Conservation (phyloP, 2,329 filamentous ascomycete species). For the Fusarium luffae region DNA sequence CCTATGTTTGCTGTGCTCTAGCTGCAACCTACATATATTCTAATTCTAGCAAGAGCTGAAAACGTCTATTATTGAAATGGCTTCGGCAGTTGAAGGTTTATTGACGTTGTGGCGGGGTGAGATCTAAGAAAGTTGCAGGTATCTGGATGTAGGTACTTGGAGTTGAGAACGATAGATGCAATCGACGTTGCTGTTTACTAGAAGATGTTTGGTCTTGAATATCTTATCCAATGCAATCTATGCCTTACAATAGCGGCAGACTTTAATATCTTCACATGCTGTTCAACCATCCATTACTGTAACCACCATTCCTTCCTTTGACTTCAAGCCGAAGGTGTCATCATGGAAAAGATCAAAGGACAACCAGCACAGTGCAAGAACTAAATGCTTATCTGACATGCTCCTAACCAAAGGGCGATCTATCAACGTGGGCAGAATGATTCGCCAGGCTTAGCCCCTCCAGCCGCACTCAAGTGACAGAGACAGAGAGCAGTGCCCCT, state of each 20-base stretch:
- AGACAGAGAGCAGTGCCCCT: slow-evolving; percentile 29
- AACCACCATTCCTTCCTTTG: slow-evolving; percentile 29
- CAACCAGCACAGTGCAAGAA: slow-evolving; percentile 35
- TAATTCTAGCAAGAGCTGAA: neutral
- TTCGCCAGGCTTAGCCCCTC: slow-evolving; percentile 43
- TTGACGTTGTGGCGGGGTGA: neutral
- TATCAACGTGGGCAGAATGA: slow-evolving; percentile 51
- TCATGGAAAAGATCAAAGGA: neutral
- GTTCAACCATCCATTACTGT: slow-evolving; percentile 4
- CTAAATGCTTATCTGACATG: slow-evolving; percentile 36
- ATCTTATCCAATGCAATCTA: neutral
- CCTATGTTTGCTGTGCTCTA: neutral
- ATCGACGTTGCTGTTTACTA: neutral
- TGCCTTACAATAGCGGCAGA: neutral
- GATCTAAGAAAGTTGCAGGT: neutral
- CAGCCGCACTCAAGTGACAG: slow-evolving; percentile 2
- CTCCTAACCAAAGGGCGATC: slow-evolving; percentile 28
- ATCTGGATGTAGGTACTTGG: neutral
- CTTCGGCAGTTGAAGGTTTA: slow-evolving; percentile 11
- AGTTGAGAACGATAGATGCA: neutral
- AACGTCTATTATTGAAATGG: slow-evolving; percentile 9
- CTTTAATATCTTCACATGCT: neutral
- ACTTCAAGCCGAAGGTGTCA: slow-evolving; percentile 13
- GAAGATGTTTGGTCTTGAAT: neutral
- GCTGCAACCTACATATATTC: slow-evolving; percentile 3